These are phyloP conservation scores for Candida jianshihensis DNA, from an alignment of 805 yeast species.

Conservation along the genomic window DNA sequence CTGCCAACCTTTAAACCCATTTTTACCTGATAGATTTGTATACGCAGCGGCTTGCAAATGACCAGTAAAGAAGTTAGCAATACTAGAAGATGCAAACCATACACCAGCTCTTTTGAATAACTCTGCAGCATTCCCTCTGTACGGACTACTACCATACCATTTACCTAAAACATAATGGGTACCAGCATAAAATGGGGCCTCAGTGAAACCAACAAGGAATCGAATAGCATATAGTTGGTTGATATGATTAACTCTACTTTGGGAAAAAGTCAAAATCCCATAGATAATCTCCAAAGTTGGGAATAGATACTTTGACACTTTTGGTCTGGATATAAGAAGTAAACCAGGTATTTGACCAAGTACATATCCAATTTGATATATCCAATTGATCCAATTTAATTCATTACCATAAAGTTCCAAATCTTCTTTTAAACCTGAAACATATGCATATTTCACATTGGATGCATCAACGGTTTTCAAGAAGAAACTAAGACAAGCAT, in stretches of 20 bases:
- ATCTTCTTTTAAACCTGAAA: conserved; percentile 50
- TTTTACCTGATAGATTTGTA: conserved; percentile 28
- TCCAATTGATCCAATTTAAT: conserved; percentile 24
- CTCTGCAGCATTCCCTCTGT: conserved; percentile 30
- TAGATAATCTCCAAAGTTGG: conserved; percentile 44
- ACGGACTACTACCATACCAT: conserved; percentile 28
- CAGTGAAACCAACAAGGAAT: conserved; percentile 44
- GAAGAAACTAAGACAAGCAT: conserved; percentile 11
- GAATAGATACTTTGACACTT: conserved; percentile 19
- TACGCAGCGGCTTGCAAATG: conserved; percentile 5
- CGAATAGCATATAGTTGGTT: conserved; percentile 42
- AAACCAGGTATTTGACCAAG: conserved; percentile 4
- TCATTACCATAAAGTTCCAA: conserved; percentile 54
- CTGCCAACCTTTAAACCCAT: conserved; percentile 50
- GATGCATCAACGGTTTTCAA: conserved; percentile 49
- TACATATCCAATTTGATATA: conserved; percentile 6
- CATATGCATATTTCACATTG: conserved; percentile 56
- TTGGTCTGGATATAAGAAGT: conserved; percentile 36
- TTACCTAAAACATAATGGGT: conserved; percentile 41
- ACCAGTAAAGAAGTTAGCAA: conserved; percentile 33
- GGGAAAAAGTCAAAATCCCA: conserved; percentile 10
- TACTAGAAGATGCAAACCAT: neutral
- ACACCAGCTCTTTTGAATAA: conserved; percentile 14
- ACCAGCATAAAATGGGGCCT: conserved; percentile 35
- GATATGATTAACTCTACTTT: conserved; percentile 1